A percentile compares a stretch with the other conserved stretches of the same genome.
Evolutionary conservation across 768 basidiomycete species (phyloP).

Genomic region (Hydnum rufescens): DNA sequence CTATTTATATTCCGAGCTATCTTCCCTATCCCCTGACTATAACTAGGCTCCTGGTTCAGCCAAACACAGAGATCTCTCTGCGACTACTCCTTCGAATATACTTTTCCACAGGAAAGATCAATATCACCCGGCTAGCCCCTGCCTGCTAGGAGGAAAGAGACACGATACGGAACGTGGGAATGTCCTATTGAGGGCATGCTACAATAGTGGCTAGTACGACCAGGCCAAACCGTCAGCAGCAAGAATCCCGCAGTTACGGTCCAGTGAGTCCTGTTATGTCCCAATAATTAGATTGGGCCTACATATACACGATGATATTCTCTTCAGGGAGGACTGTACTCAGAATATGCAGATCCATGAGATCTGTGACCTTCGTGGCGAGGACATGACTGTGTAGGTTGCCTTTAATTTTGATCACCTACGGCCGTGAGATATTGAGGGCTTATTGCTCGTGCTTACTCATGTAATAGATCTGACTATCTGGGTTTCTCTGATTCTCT

Average conservation of each 20-base stretch:
- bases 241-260: constrained; percentile 5
- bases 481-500: constrained; percentile 73
- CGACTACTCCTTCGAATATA: constrained; percentile 62
- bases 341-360: constrained; percentile 87
- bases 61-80: constrained; percentile 38
- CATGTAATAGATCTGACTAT: constrained; percentile 46
- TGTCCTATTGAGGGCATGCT: constrained; percentile 64
- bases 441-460: no score
- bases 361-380: constrained; percentile 83
- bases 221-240: constrained; percentile 28
- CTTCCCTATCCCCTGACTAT: constrained; percentile 80
- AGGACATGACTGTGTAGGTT: constrained; percentile 82
- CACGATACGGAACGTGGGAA: constrained; percentile 82
- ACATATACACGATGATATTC: constrained; percentile 16
- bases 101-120: constrained; percentile 23
- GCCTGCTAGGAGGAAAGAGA: constrained; percentile 21
- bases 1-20: background rate
- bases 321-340: constrained; percentile 80
- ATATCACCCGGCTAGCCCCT: constrained; percentile 17
- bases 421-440: no score
- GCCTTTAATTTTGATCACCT: background rate
- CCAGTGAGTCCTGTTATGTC: constrained; percentile 5
- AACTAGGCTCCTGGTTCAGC: constrained; percentile 38
- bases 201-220: constrained; percentile 49
- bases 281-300: background rate